These are phyloP conservation scores for Penicillium verhagenii DNA, from an alignment of 495 filamentous ascomycete genomes.

Conservation along the genomic window DNA sequence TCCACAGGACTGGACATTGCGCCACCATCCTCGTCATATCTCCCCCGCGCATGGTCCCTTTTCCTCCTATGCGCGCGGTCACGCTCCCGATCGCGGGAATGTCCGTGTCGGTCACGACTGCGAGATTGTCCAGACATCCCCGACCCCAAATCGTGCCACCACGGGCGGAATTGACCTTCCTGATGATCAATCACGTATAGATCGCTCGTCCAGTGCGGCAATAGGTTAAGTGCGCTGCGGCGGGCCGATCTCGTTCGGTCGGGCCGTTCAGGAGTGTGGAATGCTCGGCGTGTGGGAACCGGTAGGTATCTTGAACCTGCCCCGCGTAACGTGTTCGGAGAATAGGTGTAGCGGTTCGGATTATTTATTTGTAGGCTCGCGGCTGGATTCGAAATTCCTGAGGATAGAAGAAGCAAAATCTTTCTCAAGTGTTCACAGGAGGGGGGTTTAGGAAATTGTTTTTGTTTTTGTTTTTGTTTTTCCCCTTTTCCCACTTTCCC, in stretches of 20 bases:
- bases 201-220: neutral
- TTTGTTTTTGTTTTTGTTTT: too few relatives aligned
- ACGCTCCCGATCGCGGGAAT: slow-evolving; percentile 40
- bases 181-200: neutral
- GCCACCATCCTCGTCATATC: slow-evolving; percentile 21
- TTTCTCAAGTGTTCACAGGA: too few relatives aligned
- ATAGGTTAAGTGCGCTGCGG: slow-evolving; percentile 1
- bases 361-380: neutral
- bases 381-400: neutral
- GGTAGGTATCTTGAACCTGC: slow-evolving; percentile 7
- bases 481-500: too few relatives aligned
- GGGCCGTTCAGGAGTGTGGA: neutral
- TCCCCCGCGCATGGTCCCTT: slow-evolving; percentile 31
- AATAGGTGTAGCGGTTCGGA: neutral
- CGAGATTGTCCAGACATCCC: slow-evolving; percentile 42
- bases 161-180: neutral
- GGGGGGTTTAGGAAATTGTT: too few relatives aligned
- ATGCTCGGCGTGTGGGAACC: neutral
- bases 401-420: too few relatives aligned
- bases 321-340: slow-evolving; percentile 9
- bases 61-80: slow-evolving; percentile 17
- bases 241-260: slow-evolving; percentile 1
- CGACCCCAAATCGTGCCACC: slow-evolving; percentile 11
- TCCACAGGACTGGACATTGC: slow-evolving; percentile 14
- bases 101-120: slow-evolving; percentile 40